These are phyloP conservation scores for Komagataella kurtzmanii DNA, from an alignment of 805 yeast genomes.

Conservation along the genomic window DNA sequence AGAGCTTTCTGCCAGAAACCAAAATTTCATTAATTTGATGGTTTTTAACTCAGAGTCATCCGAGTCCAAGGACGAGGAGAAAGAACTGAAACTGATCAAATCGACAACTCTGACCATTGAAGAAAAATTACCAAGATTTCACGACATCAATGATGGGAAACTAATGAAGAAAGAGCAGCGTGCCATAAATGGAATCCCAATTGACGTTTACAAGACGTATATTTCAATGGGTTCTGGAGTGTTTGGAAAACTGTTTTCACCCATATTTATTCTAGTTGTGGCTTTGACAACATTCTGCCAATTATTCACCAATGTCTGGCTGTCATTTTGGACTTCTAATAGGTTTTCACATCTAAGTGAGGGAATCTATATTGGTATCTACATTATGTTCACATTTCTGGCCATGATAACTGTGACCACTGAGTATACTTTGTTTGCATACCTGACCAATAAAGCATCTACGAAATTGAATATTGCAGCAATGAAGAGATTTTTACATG, in stretches of 20 bases:
- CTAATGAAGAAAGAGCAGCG: constrained; percentile 37
- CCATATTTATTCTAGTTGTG: constrained; percentile 13
- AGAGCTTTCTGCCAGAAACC: constrained; percentile 30
- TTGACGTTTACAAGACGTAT: constrained; percentile 36
- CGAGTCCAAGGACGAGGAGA: constrained; percentile 7
- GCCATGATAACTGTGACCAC: constrained; percentile 27
- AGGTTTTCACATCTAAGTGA: constrained; percentile 32
- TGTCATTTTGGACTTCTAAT: constrained; percentile 65
- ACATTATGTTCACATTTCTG: constrained; percentile 45
- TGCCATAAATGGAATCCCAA: constrained; percentile 40
- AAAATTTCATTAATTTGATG: constrained; percentile 24
- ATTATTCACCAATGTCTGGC: constrained; percentile 61
- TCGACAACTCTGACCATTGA: constrained; percentile 6
- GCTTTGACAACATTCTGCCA: constrained; percentile 32
- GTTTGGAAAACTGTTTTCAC: constrained; percentile 17
- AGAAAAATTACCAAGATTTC: constrained; percentile 6
- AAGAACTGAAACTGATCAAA: not conserved
- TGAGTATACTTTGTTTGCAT: constrained; percentile 32
- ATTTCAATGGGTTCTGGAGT: constrained; percentile 42
- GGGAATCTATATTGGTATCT: constrained; percentile 62
- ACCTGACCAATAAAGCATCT: constrained; percentile 39
- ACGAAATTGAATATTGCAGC: constrained; percentile 50
- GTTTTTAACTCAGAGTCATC: constrained; percentile 18
- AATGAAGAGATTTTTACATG: constrained; percentile 42
- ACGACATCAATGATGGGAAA: constrained; percentile 15